A percentile compares a stretch with the other conserved stretches of the same genome.
These are phyloP conservation scores for Phytophthora agathidicida DNA, from an alignment of 352 stramenopile genomes.

Conservation along the genomic window DNA sequence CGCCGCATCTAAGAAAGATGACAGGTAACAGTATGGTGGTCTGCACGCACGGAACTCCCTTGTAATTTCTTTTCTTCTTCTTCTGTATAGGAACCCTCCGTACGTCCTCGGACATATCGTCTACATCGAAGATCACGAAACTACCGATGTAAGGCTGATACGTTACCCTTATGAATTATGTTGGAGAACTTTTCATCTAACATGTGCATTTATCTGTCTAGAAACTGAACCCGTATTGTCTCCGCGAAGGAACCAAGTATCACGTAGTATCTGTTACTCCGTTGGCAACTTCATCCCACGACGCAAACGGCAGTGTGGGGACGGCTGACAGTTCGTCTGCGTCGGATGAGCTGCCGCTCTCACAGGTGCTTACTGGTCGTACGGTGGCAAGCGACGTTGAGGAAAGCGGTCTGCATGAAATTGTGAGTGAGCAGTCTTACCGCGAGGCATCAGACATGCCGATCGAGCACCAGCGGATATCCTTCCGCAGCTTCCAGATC, in stretches of 20 bases:
- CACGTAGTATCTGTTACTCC: conserved; percentile 77
- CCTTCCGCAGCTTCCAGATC: conserved; percentile 84
- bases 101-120: conserved; percentile 85
- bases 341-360: conserved; percentile 66
- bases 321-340: conserved; percentile 31
- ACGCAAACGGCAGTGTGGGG: conserved; percentile 33
- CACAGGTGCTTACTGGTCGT: conserved; percentile 60
- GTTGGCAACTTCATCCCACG: conserved; percentile 53
- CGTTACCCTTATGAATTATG: background rate
- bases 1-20: conserved; percentile 70
- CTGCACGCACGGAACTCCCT: background rate
- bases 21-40: conserved; percentile 25
- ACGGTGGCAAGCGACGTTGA: conserved; percentile 41
- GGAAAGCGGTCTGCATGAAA: conserved; percentile 33
- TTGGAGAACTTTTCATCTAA: conserved; percentile 2
- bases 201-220: conserved; percentile 8
- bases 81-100: conserved; percentile 63
- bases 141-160: conserved; percentile 43
- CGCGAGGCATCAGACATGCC: conserved; percentile 15
- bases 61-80: conserved; percentile 6
- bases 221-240: conserved; percentile 69
- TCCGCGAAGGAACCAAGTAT: conserved; percentile 75
- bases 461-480: conserved; percentile 72
- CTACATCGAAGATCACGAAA: conserved; percentile 83
- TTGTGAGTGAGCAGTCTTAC: conserved; percentile 17